Conservation (phyloP, 2,329 filamentous ascomycete genomes). For the Xylariales sp. region DNA sequence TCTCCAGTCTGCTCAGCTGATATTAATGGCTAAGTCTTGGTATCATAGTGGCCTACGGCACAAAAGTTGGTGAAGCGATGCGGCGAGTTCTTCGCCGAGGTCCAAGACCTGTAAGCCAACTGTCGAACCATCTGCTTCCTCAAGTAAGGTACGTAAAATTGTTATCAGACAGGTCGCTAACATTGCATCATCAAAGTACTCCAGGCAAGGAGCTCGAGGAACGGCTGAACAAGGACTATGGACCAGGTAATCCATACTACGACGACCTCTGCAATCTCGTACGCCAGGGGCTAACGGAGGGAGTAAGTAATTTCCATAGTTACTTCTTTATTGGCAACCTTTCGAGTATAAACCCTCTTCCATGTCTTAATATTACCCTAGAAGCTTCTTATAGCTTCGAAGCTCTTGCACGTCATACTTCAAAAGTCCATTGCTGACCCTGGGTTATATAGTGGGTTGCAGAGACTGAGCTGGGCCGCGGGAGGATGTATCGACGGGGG, state of each 20-base stretch:
- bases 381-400: too few species aligned
- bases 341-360: too few species aligned
- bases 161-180: slow-evolving; percentile 11
- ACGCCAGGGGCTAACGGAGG: slow-evolving; percentile 55
- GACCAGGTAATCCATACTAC: slow-evolving; percentile 57
- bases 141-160: not conserved
- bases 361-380: too few species aligned
- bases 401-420: too few species aligned
- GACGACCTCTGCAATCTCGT: slow-evolving; percentile 56
- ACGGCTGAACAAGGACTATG: slow-evolving; percentile 57
- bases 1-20: not conserved
- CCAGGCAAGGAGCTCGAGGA: slow-evolving; percentile 59
- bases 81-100: slow-evolving; percentile 48
- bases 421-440: too few species aligned
- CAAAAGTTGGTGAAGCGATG: slow-evolving; percentile 47
- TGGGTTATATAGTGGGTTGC: slow-evolving; percentile 53
- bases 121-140: not conserved
- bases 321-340: too few species aligned
- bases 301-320: slow-evolving; percentile 30
- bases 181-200: slow-evolving; percentile 47
- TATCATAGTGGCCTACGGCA: slow-evolving; percentile 45
- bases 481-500: slow-evolving; percentile 59
- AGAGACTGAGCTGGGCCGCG: slow-evolving; percentile 54
- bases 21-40: not conserved
- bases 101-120: slow-evolving; percentile 49